phyloP scores from a whole-genome alignment of 257 asterid genomes.

The Nicotiana tomentosiformis region DNA sequence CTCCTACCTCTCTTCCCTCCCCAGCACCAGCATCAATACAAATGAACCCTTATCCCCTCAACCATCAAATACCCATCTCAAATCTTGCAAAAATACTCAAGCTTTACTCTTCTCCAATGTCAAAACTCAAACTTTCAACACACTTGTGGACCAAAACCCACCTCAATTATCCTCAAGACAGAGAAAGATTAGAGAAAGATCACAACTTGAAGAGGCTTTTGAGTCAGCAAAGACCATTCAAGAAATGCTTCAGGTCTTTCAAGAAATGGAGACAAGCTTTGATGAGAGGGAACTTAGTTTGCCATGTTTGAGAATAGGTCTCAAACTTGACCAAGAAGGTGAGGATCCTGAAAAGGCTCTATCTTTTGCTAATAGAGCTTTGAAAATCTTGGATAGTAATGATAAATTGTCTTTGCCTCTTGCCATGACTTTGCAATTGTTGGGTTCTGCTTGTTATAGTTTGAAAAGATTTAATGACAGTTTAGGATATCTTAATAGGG shows the following conservation, averaged over 20 bases:
- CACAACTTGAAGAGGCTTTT: conserved; percentile 73
- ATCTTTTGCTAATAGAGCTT: conserved; percentile 66
- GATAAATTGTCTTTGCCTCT: conserved; percentile 58
- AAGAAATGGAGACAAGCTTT: conserved; percentile 57
- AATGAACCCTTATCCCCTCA: conserved; percentile 15
- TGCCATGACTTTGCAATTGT: conserved; percentile 81
- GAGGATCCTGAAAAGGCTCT: conserved; percentile 66
- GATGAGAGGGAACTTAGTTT: conserved; percentile 72
- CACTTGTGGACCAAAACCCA: conserved; percentile 37
- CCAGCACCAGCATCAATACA: not conserved
- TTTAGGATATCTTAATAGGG: conserved; percentile 76
- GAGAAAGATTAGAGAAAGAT: conserved; percentile 53
- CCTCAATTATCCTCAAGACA: conserved; percentile 57
- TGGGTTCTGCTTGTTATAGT: conserved; percentile 67
- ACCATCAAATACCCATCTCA: conserved; percentile 29
- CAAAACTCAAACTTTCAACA: conserved; percentile 33
- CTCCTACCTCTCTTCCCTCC: conserved; percentile 8
- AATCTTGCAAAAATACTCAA: conserved; percentile 25
- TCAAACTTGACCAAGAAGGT: conserved; percentile 75
- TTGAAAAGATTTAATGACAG: conserved; percentile 74
- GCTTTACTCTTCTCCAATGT: conserved; percentile 28
- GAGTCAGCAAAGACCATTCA: conserved; percentile 72
- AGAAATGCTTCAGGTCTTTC: conserved; percentile 67
- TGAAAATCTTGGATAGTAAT: conserved; percentile 47
- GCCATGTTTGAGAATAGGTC: conserved; percentile 78